Evolutionary conservation across 2,329 filamentous ascomycete genomes (phyloP), one percentile per base, ranked within the genome.

Genomic region (Raffaelea ambrosiae): DNA sequence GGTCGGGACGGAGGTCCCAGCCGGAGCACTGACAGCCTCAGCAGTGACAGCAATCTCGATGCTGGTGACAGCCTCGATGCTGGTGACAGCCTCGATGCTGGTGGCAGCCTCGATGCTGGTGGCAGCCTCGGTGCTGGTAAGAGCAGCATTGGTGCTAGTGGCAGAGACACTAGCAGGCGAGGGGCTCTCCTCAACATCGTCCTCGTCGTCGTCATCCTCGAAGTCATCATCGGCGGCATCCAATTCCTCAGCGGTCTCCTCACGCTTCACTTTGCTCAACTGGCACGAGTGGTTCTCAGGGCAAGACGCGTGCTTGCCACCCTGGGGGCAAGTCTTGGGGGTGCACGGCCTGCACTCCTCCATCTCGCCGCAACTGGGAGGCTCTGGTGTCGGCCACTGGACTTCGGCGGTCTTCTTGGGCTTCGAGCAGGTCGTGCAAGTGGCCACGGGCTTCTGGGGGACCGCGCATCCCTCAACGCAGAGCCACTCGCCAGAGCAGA

Each of bases 331-430:
- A 16, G 44, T 8, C 40, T 47, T 4, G 47, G 47, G 11, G 26
- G 33, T 3, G 43, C 44, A 22, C 52, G 51, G 16, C 42, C 31
- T 45, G 21, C 50, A 61, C 8, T 60, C 56, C 13, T 61, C 59
- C 3, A 61, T 57, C 4, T 62, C 60, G 39, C 60, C 61, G 9
- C 63, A 61, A 3, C 57, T 55, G 29, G 58, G 35, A 29, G 26
- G 26, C 7, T 29, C 26, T 29, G 26, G 26, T 13, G 7, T 29
- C 7, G 26, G 26, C 26, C 26, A 7, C 13, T 29, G 26, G 26
- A 13, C 26, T 29, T 29, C 7, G 26, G 13, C 26, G 13, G 26
- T 7, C 26, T 29, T 29, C 26, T 29, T 29, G 26, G 13, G 26
- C 26, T 29, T 29, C 26, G 26, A 13, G 7, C 13, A 7, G 26